phyloP scores from a whole-genome alignment of 306 rosid genomes.

The Gastrolobium villosum region DNA sequence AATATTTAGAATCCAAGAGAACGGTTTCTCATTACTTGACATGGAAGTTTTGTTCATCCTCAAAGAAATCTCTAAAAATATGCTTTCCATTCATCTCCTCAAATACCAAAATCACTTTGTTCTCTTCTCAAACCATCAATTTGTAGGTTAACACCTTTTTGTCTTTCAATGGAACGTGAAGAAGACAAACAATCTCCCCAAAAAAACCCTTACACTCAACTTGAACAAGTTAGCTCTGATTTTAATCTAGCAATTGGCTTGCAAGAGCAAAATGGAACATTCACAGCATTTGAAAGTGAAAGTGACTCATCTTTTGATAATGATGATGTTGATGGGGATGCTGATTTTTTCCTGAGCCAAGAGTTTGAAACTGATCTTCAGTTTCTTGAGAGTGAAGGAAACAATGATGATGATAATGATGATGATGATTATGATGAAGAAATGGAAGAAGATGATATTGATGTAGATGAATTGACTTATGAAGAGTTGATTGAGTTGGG shows the following conservation, averaged over 20 bases:
- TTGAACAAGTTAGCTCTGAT: slow-evolving; percentile 62
- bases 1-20: slow-evolving; percentile 51
- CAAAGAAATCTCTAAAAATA: slow-evolving; percentile 49
- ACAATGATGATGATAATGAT: slow-evolving; percentile 33
- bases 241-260: slow-evolving; percentile 53
- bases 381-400: slow-evolving; percentile 55
- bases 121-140: slow-evolving; percentile 26
- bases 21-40: slow-evolving; percentile 64
- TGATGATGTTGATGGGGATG: neutral
- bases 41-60: slow-evolving; percentile 53
- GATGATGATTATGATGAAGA: slow-evolving; percentile 44
- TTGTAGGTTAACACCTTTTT: slow-evolving; percentile 8
- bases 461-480: slow-evolving; percentile 69
- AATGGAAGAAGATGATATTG: slow-evolving; percentile 60
- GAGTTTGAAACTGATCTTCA: slow-evolving; percentile 51
- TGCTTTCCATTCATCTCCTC: slow-evolving; percentile 36
- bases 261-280: slow-evolving; percentile 67
- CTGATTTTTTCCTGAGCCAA: slow-evolving; percentile 51
- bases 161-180: slow-evolving; percentile 59
- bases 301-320: slow-evolving; percentile 34
- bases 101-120: slow-evolving; percentile 41
- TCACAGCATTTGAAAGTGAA: slow-evolving; percentile 47
- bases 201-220: slow-evolving; percentile 53
- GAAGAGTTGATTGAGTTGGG: slow-evolving; percentile 80
- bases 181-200: slow-evolving; percentile 56